Conservation (phyloP, 345 rosid genomes). For the Corchorus capsularis region DNA sequence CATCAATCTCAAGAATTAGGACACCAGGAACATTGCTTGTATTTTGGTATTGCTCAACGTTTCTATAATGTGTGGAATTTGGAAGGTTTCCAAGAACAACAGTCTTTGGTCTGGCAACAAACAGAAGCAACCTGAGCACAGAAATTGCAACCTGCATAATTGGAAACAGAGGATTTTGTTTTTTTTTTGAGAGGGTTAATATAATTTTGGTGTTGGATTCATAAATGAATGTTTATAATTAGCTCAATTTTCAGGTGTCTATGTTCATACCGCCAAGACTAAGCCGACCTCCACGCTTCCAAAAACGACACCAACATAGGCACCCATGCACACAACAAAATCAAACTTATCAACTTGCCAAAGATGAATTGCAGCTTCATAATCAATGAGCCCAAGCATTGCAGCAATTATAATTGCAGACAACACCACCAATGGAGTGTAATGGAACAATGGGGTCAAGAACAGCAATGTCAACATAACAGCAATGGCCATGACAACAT, state of each 20-base stretch:
- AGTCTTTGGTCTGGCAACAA: slow-evolving; percentile 83
- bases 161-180: neutral
- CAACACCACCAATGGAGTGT: slow-evolving; percentile 82
- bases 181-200: neutral
- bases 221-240: neutral
- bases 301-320: slow-evolving; percentile 74
- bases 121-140: slow-evolving; percentile 63
- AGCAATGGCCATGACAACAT: slow-evolving; percentile 81
- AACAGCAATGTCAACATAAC: slow-evolving; percentile 68
- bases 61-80: slow-evolving; percentile 58
- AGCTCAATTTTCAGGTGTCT: neutral
- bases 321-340: slow-evolving; percentile 69
- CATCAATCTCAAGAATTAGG: slow-evolving; percentile 72
- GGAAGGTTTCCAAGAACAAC: slow-evolving; percentile 66
- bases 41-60: slow-evolving; percentile 66
- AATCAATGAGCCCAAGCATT: slow-evolving; percentile 87
- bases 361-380: slow-evolving; percentile 71
- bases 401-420: slow-evolving; percentile 81
- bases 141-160: slow-evolving; percentile 65
- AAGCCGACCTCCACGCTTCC: slow-evolving; percentile 75
- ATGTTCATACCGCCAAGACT: slow-evolving; percentile 53
- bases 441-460: slow-evolving; percentile 75
- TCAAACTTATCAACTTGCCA: slow-evolving; percentile 86
- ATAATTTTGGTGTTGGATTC: neutral
- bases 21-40: slow-evolving; percentile 57